Percentiles rank a stretch among this genome's conserved stretches.
Evolutionary conservation across 1,139 yeast species (phyloP).

Genomic region (Arxiozyma slooffiae): DNA sequence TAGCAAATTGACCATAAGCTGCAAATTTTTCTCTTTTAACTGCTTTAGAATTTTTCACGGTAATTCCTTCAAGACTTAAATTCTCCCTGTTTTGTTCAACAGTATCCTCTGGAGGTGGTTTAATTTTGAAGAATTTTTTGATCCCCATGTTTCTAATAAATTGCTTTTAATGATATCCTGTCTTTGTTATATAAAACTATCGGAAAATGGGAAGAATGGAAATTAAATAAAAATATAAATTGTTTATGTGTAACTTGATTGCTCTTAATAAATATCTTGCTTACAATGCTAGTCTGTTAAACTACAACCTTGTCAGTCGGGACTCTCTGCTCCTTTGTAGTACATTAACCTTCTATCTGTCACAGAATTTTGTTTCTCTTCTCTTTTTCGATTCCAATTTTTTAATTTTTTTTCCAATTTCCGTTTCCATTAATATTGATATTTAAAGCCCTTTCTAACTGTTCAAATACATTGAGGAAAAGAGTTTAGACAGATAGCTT

Average conservation of each 20-base stretch:
- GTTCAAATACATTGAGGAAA: neutral
- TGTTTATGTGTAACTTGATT: neutral
- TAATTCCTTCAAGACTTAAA: slow-evolving; percentile 44
- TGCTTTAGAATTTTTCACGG: slow-evolving; percentile 36
- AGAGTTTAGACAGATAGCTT: neutral
- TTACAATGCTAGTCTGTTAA: neutral
- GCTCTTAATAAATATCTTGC: neutral
- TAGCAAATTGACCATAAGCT: slow-evolving; percentile 55
- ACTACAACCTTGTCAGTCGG: neutral
- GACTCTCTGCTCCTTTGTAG: neutral
- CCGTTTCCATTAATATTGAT: neutral
- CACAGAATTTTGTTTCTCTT: neutral
- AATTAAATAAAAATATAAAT: too few relatives aligned
- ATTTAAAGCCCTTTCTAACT: too few relatives aligned
- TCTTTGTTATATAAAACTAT: neutral
- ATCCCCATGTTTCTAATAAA: slow-evolving; percentile 19
- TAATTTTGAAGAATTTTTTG: slow-evolving; percentile 47
- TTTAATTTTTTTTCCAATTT: too few relatives aligned
- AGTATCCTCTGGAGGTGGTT: slow-evolving; percentile 48
- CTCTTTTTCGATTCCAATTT: neutral
- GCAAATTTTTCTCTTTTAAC: slow-evolving; percentile 49
- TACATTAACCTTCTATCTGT: neutral
- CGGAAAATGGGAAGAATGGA: neutral
- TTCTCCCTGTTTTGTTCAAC: slow-evolving; percentile 45
- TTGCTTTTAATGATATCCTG: neutral